phyloP scores from a whole-genome alignment of 2,329 filamentous ascomycete species.

The Cladobotryum protrusum region DNA sequence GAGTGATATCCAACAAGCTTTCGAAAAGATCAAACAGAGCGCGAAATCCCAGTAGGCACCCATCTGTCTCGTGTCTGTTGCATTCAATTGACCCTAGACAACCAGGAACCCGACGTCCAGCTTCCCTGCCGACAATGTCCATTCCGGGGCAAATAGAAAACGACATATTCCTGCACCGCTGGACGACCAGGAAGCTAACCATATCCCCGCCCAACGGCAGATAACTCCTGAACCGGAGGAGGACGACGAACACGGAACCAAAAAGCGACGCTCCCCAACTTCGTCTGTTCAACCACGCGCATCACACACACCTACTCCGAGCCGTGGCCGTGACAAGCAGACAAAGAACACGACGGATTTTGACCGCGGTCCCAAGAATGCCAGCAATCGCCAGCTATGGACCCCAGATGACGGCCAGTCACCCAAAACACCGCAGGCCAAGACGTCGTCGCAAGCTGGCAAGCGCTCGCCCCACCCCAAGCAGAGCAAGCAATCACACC shows the following conservation, averaged over 20 bases:
- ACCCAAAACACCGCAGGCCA: slow-evolving; percentile 8
- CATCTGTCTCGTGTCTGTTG: background rate
- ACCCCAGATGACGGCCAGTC: slow-evolving; percentile 18
- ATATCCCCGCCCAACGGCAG: background rate
- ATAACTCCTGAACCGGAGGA: slow-evolving; percentile 9
- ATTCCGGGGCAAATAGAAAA: background rate
- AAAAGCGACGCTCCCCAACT: slow-evolving; percentile 25
- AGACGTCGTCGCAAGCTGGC: background rate
- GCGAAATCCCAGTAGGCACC: slow-evolving; percentile 6
- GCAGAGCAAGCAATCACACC: background rate
- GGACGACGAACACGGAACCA: slow-evolving; percentile 15
- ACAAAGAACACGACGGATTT: slow-evolving; percentile 16
- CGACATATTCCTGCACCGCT: background rate
- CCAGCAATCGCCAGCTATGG: slow-evolving; percentile 23
- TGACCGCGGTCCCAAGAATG: slow-evolving; percentile 20
- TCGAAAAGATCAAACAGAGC: slow-evolving; percentile 13
- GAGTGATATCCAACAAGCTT: slow-evolving; percentile 20
- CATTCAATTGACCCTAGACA: background rate
- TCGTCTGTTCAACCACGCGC: slow-evolving; percentile 15
- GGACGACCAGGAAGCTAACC: background rate
- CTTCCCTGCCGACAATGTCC: background rate
- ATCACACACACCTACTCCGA: slow-evolving; percentile 17
- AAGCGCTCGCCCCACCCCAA: slow-evolving; percentile 8
- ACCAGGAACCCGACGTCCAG: background rate
- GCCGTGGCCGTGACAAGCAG: slow-evolving; percentile 13